Conservation (phyloP, 768 basidiomycete genomes). For the Filobasidium floriforme region DNA sequence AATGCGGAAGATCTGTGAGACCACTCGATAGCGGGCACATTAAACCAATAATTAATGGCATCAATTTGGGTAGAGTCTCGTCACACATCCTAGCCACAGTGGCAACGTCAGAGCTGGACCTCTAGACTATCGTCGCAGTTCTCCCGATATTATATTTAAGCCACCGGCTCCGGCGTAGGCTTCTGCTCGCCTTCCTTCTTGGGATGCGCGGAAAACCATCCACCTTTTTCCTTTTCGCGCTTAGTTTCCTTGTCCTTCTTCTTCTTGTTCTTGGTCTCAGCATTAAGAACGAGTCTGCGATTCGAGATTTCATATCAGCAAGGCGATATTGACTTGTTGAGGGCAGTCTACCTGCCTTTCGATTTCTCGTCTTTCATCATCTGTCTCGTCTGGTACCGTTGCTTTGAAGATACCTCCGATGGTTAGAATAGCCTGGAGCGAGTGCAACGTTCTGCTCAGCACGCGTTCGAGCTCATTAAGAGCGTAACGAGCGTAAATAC, state of each 20-base stretch:
- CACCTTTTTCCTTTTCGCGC: background rate
- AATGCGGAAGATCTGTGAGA: no score
- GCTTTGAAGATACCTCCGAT: constrained; percentile 85
- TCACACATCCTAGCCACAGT: no score
- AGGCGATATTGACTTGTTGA: background rate
- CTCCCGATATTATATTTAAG: no score
- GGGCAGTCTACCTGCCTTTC: constrained; percentile 60
- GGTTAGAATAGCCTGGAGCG: constrained; percentile 65
- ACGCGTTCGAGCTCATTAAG: no score
- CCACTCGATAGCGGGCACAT: no score
- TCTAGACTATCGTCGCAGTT: no score
- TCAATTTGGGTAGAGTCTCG: no score
- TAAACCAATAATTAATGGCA: no score
- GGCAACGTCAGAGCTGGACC: no score
- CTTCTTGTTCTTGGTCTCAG: constrained; percentile 43
- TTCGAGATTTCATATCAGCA: background rate
- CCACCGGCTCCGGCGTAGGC: no score
- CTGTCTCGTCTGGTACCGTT: constrained; percentile 76
- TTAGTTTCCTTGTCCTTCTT: constrained; percentile 18
- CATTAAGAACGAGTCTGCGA: constrained; percentile 40
- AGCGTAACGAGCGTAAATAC: constrained; percentile 46
- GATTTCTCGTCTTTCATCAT: constrained; percentile 86
- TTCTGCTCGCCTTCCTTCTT: background rate
- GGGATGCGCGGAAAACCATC: background rate
- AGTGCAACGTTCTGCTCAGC: background rate